These are phyloP conservation scores for Tylopilus sp. DNA, from an alignment of 768 basidiomycete genomes.

Conservation along the genomic window DNA sequence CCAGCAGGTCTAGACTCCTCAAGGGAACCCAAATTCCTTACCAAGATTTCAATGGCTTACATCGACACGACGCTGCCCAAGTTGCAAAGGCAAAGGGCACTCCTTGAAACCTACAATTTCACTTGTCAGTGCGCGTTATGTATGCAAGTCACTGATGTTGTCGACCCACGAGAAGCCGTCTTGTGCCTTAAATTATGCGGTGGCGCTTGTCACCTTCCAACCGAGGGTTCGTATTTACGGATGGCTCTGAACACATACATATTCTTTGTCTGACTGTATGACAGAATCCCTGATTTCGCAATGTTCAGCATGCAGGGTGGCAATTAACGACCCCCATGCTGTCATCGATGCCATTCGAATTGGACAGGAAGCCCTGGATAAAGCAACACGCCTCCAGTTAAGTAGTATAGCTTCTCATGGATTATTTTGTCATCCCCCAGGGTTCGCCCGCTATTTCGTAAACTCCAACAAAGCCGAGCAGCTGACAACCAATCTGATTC, in stretches of 20 bases:
- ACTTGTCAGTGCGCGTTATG: conserved; percentile 68
- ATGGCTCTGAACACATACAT: background rate
- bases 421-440: background rate
- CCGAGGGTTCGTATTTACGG: conserved; percentile 44
- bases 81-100: conserved; percentile 46
- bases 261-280: background rate
- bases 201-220: conserved; percentile 56
- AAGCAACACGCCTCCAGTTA: conserved; percentile 61
- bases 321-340: conserved; percentile 46
- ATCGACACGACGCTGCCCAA: conserved; percentile 78
- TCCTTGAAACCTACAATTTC: conserved; percentile 78
- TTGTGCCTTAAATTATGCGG: conserved; percentile 70
- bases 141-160: conserved; percentile 8
- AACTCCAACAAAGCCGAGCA: conserved; percentile 57
- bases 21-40: background rate
- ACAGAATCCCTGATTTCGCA: conserved; percentile 46
- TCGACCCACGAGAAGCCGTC: conserved; percentile 68
- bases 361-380: conserved; percentile 72
- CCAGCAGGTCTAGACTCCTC: background rate
- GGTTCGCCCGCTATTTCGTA: conserved; percentile 24
- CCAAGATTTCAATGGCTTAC: conserved; percentile 77
- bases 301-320: conserved; percentile 54
- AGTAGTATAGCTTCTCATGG: conserved; percentile 48
- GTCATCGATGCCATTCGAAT: conserved; percentile 63
- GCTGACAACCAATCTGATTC: conserved; percentile 62